Base-by-base conservation (phyloP, 2,329 filamentous ascomycete genomes). In the Aspergillus persii region DNA sequence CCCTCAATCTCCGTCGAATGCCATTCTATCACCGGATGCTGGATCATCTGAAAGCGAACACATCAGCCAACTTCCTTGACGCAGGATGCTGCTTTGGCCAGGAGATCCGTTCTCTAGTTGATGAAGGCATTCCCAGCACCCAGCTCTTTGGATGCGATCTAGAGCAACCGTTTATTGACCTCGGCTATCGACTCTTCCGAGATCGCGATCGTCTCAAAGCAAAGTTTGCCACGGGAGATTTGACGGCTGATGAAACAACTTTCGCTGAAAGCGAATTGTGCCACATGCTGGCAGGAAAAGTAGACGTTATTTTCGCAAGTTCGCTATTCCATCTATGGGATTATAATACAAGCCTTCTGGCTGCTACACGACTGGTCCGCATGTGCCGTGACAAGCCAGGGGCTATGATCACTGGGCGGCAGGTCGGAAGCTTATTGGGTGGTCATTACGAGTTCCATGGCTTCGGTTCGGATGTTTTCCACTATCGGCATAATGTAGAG, bases 111-210 rank as follows among this genome's bases (percentile, higher is more conserved):
- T 62, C 55, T 15, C 52, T 68, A 2, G 63, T 56, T 15, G 53
- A 62, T 33, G 53, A 64, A 5, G 60, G 60, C 6, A 63, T 68
- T 7, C 59, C 59, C 4, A 39, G 57, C 31, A 26, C 29, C 1
- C 59, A 62, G 52, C 54, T 67, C 5, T 79, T 79, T 56, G 83
- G 81, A 4, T 75, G 74, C 6, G 82, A 85, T 63, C 56, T 82
- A 2, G 77, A 81, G 56, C 65, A 76, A 29, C 70, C 71, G 7
- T 83, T 85, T 61, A 76, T 86, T 55, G 77, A 83, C 31, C 69
- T 83, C 23, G 84, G 84, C 31, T 85, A 87, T 70, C 83, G 86
- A 57, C 76, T 89, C 26, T 90, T 89, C 72, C 78, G 81, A 51
- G 87, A 88, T 62, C 77, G 80, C 36, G 68, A 73, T 23, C 75